Evolutionary conservation across 306 rosid genomes (phyloP), one percentile per base, ranked within the genome.

Genomic region (Quercus dentata): DNA sequence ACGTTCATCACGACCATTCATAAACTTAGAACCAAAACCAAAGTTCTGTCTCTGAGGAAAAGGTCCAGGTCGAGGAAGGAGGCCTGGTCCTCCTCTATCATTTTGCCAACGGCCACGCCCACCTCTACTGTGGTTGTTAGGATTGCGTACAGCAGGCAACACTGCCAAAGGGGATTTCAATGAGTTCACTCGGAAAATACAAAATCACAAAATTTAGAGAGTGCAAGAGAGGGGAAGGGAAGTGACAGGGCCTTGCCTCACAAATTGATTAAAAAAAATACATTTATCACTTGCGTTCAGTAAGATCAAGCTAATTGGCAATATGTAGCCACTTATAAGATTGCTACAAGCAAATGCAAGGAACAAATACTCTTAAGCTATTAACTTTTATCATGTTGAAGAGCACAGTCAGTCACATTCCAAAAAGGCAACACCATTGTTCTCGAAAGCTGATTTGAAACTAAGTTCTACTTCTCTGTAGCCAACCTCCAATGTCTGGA

Each of bases 41-140:
- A 67, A 93, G 74, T 84, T 88, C 63, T 87, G 97, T 87, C 97
- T 86, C 72, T 87, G 94, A 49, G 94, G 96, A 91, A 81, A 95
- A 62, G 98, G 93, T 67, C 99, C 97, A 9, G 98, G 98, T 56
- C 94, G 88, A 17, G 98, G 98, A 83, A 95, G 98, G 77, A 95
- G 85, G 52, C 99, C 99, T 4, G 98, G 84, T 59, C 92, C 87
- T 38, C 91, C 99, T 84, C 99, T 92, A 81, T 88, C 98, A 88
- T 92, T 92, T 52, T 84, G 91, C 82, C 87, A 74, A 19, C 89
- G 86, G 68, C 91, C 91, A 49, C 89, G 89, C 46, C 89, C 89
- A 20, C 91, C 91, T 77, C 91, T 81, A 25, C 75, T 71, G 19
- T n/a, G 91, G 79, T 74, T 74, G 73, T 83, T 79, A 25, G 56